These are phyloP conservation scores for Pyrus betulifolia DNA, from an alignment of 306 rosid species.

Conservation along the genomic window DNA sequence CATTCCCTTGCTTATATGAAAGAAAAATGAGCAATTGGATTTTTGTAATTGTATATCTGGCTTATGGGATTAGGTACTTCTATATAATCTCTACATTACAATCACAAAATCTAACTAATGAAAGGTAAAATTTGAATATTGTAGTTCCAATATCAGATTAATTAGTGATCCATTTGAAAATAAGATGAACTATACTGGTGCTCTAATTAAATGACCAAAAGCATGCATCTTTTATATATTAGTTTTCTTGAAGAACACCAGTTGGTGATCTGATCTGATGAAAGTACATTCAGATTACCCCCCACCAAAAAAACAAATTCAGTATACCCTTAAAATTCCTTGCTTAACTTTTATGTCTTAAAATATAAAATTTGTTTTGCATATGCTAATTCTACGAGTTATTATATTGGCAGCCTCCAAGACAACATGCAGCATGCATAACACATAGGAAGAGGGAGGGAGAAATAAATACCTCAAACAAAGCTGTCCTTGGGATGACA, in stretches of 20 bases:
- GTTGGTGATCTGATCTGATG: neutral
- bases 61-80: neutral
- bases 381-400: neutral
- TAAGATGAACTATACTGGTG: neutral
- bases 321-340: neutral
- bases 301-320: neutral
- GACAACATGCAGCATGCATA: neutral
- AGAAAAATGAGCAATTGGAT: neutral
- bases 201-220: neutral
- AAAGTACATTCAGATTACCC: neutral
- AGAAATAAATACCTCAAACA: constrained; percentile 3
- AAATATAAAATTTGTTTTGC: neutral
- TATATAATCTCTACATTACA: neutral
- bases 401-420: neutral
- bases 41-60: neutral
- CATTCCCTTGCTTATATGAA: neutral
- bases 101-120: neutral
- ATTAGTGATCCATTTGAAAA: neutral
- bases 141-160: neutral
- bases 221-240: neutral
- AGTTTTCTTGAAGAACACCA: neutral
- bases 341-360: neutral
- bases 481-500: neutral
- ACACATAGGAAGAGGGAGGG: neutral
- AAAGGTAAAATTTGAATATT: neutral